Evolutionary conservation across 148 eudicot species (phyloP).

Genomic region (Nepenthes gracilis): DNA sequence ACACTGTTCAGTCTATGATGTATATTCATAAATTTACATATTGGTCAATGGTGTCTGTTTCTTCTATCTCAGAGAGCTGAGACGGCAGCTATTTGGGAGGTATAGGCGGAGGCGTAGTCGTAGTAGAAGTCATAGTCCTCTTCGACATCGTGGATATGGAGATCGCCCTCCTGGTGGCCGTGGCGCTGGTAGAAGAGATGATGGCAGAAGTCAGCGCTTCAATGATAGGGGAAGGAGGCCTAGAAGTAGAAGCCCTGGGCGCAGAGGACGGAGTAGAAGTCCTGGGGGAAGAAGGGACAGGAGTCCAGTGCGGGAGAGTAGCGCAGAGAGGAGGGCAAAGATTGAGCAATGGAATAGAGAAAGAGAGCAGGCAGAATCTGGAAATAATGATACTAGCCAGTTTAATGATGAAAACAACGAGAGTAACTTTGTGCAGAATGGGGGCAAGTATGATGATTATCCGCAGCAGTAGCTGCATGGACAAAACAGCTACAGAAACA

Average conservation of each 20-base stretch:
- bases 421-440: conserved; percentile 22
- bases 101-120: conserved; percentile 63
- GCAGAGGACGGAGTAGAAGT: conserved; percentile 87
- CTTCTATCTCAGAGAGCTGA: conserved; percentile 50
- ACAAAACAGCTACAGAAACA: conserved; percentile 12
- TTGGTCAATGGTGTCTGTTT: not conserved
- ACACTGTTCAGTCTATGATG: not conserved
- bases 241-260: conserved; percentile 89
- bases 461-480: conserved; percentile 22
- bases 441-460: conserved; percentile 23
- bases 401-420: conserved; percentile 18
- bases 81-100: conserved; percentile 76
- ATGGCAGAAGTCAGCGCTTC: conserved; percentile 51
- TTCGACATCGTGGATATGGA: conserved; percentile 42
- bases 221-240: conserved; percentile 67
- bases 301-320: conserved; percentile 78
- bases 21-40: not conserved
- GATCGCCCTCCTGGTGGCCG: conserved; percentile 62
- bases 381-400: conserved; percentile 17
- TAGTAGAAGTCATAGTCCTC: conserved; percentile 83
- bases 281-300: conserved; percentile 73
- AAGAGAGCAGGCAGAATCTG: conserved; percentile 48
- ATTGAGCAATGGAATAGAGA: conserved; percentile 98
- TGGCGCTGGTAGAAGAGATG: conserved; percentile 80
- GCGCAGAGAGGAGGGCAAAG: conserved; percentile 96